phyloP scores from a whole-genome alignment of 305 asterid genomes.

The Fraxinus floribunda region DNA sequence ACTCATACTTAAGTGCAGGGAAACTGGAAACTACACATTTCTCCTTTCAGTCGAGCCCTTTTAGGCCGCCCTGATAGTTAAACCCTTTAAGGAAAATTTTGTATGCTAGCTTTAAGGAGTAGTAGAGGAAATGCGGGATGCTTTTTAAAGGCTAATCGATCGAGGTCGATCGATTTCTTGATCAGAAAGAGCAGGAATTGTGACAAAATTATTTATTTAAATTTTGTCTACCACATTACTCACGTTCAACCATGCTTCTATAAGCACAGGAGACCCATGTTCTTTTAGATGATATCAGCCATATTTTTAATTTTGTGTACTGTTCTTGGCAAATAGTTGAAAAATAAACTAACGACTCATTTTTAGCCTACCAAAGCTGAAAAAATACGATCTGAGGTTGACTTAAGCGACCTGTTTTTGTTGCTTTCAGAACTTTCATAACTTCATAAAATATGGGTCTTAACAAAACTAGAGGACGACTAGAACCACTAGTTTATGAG shows the following conservation, averaged over 20 bases:
- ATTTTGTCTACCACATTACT: background rate
- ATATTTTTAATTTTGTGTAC: background rate
- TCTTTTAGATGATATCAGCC: background rate
- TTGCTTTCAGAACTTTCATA: background rate
- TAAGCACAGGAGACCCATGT: background rate
- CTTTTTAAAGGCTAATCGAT: background rate
- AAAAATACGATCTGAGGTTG: background rate
- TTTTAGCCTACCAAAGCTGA: background rate
- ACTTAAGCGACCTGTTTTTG: background rate
- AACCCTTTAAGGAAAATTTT: background rate
- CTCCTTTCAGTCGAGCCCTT: background rate
- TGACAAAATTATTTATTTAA: background rate
- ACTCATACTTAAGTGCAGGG: background rate
- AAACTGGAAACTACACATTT: background rate
- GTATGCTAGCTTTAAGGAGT: background rate
- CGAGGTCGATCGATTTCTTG: background rate
- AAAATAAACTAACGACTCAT: background rate
- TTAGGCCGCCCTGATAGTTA: background rate
- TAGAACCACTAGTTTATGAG: background rate
- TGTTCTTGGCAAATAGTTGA: background rate
- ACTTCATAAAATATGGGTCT: background rate
- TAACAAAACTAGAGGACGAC: background rate
- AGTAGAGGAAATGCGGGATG: too few species aligned
- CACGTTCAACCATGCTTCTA: background rate
- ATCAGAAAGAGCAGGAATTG: background rate